Percentiles rank a stretch among this genome's conserved stretches.
Conservation (phyloP, 1,284 basidiomycete species). For the Microstroma glucosiphilum region DNA sequence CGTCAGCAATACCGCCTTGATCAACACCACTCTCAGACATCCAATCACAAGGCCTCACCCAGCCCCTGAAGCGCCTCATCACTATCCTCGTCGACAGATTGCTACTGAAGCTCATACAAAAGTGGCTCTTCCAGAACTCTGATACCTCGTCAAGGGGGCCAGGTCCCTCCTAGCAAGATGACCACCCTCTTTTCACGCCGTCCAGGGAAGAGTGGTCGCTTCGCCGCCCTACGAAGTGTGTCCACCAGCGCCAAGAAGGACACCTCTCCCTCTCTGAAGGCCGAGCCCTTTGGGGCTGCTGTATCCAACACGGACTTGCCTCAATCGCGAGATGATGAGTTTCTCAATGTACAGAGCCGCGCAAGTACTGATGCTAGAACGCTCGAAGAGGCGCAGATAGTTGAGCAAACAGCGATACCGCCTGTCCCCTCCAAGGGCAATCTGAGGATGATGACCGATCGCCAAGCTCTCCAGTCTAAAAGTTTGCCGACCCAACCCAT, state of each 20-base stretch:
- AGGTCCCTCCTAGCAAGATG: neutral
- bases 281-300: neutral
- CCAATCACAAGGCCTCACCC: too few species aligned
- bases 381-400: too few species aligned
- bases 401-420: neutral
- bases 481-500: neutral
- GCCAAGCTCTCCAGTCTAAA: too few species aligned
- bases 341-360: neutral
- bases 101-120: too few species aligned
- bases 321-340: neutral
- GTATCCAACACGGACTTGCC: neutral
- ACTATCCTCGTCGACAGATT: too few species aligned
- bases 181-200: slow-evolving; percentile 3
- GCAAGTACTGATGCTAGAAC: too few species aligned
- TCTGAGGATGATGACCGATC: neutral
- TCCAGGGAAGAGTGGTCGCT: neutral
- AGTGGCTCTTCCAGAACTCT: too few species aligned
- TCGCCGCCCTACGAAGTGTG: neutral
- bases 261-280: neutral
- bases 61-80: too few species aligned
- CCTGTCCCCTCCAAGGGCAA: neutral
- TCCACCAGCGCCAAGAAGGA: neutral
- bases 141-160: too few species aligned
- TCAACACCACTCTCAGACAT: too few species aligned
- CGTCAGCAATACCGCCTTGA: too few species aligned